phyloP scores from a whole-genome alignment of 2,329 filamentous ascomycete species.

The Paramyrothecium sp. region DNA sequence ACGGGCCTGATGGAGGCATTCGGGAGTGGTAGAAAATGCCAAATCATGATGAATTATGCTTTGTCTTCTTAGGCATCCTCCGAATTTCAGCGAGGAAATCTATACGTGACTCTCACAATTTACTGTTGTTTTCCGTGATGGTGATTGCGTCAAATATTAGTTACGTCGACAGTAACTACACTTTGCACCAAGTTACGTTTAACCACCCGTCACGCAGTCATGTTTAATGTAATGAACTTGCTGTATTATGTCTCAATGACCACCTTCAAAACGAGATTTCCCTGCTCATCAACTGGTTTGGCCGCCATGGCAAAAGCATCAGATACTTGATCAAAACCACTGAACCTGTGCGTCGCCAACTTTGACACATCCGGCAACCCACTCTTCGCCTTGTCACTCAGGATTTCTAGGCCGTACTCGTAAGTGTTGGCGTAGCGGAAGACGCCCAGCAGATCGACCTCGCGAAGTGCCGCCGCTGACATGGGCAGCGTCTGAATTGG shows the following conservation, averaged over 20 bases:
- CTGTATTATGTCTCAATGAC: conserved; percentile 10
- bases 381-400: conserved; percentile 7
- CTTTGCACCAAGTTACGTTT: too few species aligned
- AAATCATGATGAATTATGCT: too few species aligned
- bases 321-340: conserved; percentile 8
- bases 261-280: conserved; percentile 15
- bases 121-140: too few species aligned
- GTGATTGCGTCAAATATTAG: too few species aligned
- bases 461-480: conserved; percentile 5
- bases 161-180: too few species aligned
- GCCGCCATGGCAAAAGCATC: conserved; percentile 11
- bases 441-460: conserved; percentile 2
- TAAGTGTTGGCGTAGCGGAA: conserved; percentile 15
- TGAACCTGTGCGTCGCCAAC: conserved; percentile 12
- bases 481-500: conserved; percentile 55
- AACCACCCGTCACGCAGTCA: too few species aligned
- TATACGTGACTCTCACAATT: too few species aligned
- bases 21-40: conserved; percentile 59
- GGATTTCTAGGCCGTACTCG: conserved; percentile 12
- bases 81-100: too few species aligned
- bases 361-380: conserved; percentile 13
- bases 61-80: too few species aligned
- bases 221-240: too few species aligned
- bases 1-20: conserved; percentile 63
- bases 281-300: conserved; percentile 11